Percentiles rank a stretch among this genome's conserved stretches.
These are phyloP conservation scores for Coelastrella sp. DNA, from an alignment of 139 green algal genomes.

Conservation along the genomic window DNA sequence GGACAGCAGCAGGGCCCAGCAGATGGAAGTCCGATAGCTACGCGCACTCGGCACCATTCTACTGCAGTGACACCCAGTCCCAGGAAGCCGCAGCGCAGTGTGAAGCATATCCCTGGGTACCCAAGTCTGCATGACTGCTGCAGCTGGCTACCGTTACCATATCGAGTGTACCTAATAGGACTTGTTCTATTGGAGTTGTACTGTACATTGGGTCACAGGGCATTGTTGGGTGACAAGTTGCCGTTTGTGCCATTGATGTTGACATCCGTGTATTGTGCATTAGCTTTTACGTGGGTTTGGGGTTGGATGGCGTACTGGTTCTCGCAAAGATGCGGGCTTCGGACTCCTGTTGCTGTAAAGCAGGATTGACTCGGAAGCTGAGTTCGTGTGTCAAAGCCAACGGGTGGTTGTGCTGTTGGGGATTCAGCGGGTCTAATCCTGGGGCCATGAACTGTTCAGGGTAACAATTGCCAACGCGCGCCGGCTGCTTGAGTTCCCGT, in stretches of 20 bases:
- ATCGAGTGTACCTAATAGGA: conserved; percentile 66
- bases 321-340: too few relatives aligned
- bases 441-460: too few relatives aligned
- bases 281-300: conserved; percentile 72
- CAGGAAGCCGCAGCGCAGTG: not conserved
- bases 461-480: too few relatives aligned
- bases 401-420: too few relatives aligned
- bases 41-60: too few relatives aligned
- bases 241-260: conserved; percentile 93
- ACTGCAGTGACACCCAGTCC: not conserved
- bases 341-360: too few relatives aligned
- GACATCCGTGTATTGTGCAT: conserved; percentile 81
- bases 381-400: too few relatives aligned
- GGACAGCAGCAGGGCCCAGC: not conserved
- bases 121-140: not conserved
- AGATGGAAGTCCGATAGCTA: not conserved
- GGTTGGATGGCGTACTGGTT: conserved; percentile 46
- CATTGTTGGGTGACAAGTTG: conserved; percentile 63
- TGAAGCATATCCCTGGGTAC: not conserved
- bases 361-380: too few relatives aligned
- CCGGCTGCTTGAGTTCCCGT: too few relatives aligned
- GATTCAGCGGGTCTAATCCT: too few relatives aligned
- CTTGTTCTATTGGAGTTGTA: conserved; percentile 82
- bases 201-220: conserved; percentile 61
- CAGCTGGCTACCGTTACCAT: conserved; percentile 15